Base-by-base conservation (phyloP, 495 filamentous ascomycete genomes). In the Xylaria nigripes region DNA sequence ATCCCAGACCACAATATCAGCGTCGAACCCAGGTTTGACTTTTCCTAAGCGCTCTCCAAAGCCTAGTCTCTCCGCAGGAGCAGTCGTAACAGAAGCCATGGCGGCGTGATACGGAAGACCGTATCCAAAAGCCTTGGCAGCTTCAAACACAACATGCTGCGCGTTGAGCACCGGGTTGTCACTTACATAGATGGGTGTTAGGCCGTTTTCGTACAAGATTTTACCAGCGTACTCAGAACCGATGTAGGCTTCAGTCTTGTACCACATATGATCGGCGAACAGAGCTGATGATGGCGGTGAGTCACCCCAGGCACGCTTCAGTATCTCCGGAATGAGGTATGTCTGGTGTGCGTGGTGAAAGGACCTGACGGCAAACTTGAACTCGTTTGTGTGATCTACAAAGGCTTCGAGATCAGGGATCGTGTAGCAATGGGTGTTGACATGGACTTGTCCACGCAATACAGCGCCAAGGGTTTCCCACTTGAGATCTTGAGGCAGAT, bases 351-450 rank as follows among this genome's bases (percentile, higher is more conserved):
- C 82, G 59, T 86, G 82, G 62, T 86, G 82, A 60, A 86, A 85
- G 0, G 82, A 81, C 7, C 75, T 70, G 27, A 84, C 61, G 18
- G 71, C 63, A 61, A 85, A 83, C 55, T 78, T 76, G 69, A 86
- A 86, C 66, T 86, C 82, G 54, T 85, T 81, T 6, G 74, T 80
- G 61, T 83, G 80, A 42, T 75, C 71, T 6, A 85, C 70, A 57
- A 85, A 80, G 25, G 78, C 78, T 62, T 84, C 81, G 12, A 86
- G 70, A 57, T 86, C 83, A 10, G 79, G 72, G 3, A 79, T 70
- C n/a, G 81, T 81, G 63, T 86, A 86, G 65, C 83, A 86, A 57
- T 86, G 83, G 1, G 79, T 78, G 63, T 86, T 85, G 38, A 85
- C 66, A 34, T 76, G 73, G 16, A 86, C 74, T 56, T 86, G 76